phyloP scores from a whole-genome alignment of 2,329 filamentous ascomycete genomes.

The Fusarium coffeatum region DNA sequence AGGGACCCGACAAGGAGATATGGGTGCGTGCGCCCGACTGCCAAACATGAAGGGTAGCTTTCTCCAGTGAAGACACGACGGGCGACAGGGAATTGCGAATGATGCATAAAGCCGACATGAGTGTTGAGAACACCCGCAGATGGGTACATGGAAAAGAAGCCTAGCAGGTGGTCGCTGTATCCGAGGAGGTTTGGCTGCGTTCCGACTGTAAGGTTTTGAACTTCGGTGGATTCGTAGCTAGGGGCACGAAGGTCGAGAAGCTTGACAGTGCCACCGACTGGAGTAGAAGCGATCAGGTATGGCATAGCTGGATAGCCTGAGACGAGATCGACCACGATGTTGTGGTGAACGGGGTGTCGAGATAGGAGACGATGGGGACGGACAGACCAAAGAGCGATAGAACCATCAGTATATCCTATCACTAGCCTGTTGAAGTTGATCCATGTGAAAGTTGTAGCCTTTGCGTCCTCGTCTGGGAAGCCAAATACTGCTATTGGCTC shows the following conservation, averaged over 20 bases:
- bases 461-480: conserved; percentile 60
- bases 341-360: conserved; percentile 65
- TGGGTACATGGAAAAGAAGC: conserved; percentile 65
- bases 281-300: conserved; percentile 65
- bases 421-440: conserved; percentile 65
- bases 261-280: conserved; percentile 64
- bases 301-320: conserved; percentile 68
- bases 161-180: conserved; percentile 67
- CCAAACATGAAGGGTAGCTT: conserved; percentile 62
- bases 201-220: conserved; percentile 61
- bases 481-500: conserved; percentile 58
- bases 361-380: conserved; percentile 61
- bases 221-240: conserved; percentile 64
- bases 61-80: conserved; percentile 64
- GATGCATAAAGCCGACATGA: conserved; percentile 64
- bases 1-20: conserved; percentile 65
- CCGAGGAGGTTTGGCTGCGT: conserved; percentile 65
- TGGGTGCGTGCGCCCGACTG: conserved; percentile 63
- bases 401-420: conserved; percentile 67
- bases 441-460: conserved; percentile 67
- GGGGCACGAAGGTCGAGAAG: conserved; percentile 65
- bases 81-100: conserved; percentile 63
- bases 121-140: conserved; percentile 65
- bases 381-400: conserved; percentile 67
- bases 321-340: conserved; percentile 64